Evolutionary conservation across 1,284 basidiomycete genomes (phyloP).

Genomic region (Stereum hirsutum): DNA sequence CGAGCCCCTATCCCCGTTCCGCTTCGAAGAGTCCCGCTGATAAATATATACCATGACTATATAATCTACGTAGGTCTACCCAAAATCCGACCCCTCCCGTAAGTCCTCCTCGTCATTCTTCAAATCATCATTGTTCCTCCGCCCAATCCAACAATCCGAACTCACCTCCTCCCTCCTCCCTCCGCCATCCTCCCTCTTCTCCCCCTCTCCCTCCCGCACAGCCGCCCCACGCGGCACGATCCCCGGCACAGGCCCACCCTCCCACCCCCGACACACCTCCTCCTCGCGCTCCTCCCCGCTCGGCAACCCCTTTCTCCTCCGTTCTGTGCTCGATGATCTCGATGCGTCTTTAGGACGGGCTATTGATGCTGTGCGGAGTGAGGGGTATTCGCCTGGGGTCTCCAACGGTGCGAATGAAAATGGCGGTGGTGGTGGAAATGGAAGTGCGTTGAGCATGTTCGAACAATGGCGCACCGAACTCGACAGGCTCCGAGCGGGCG

Average conservation of each 20-base stretch:
- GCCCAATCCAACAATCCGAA: neutral
- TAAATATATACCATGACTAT: too few relatives aligned
- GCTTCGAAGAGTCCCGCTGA: too few relatives aligned
- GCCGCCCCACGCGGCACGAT: neutral
- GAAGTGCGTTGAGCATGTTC: neutral
- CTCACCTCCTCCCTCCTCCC: neutral
- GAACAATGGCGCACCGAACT: neutral
- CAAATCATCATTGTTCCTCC: neutral
- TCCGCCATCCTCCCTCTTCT: neutral
- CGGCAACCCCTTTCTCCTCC: neutral
- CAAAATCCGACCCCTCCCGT: neutral
- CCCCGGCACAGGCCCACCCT: neutral
- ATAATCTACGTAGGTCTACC: too few relatives aligned
- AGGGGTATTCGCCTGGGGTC: too few relatives aligned
- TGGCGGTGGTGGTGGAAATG: neutral
- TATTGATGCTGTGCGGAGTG: neutral
- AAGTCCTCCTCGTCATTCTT: too few relatives aligned
- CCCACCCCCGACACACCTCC: neutral
- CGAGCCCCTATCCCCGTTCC: neutral
- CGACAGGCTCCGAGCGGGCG: neutral
- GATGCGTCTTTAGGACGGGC: neutral
- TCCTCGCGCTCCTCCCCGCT: neutral
- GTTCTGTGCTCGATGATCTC: neutral
- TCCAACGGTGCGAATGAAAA: too few relatives aligned
- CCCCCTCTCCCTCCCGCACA: neutral